Evolutionary conservation across 2,329 filamentous ascomycete species (phyloP).

Genomic region (Hypoxylon sp.): DNA sequence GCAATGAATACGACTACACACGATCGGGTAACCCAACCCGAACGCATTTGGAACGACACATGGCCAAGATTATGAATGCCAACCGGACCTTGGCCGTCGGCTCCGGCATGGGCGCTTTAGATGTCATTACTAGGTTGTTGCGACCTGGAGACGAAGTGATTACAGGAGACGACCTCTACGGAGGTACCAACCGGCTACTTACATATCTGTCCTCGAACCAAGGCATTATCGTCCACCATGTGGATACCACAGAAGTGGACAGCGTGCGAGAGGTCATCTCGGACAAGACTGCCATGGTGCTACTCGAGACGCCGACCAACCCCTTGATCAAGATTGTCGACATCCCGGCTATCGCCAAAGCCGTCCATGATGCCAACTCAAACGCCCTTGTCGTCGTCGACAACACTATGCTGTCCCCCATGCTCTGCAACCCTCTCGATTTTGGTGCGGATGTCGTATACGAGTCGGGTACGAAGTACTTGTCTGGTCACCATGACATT

Average conservation of each 20-base stretch:
- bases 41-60: constrained; percentile 93
- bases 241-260: constrained; percentile 87
- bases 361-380: constrained; percentile 81
- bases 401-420: constrained; percentile 98
- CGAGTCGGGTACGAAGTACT: constrained; percentile 97
- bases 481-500: constrained; percentile 97
- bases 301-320: constrained; percentile 97
- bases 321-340: constrained; percentile 98
- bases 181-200: constrained; percentile 91
- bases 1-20: constrained; percentile 97
- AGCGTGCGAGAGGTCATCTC: constrained; percentile 76
- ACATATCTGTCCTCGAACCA: constrained; percentile 91
- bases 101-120: constrained; percentile 96
- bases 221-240: constrained; percentile 93
- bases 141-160: constrained; percentile 96
- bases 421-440: constrained; percentile 93
- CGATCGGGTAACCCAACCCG: constrained; percentile 96
- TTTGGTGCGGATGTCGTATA: constrained; percentile 96
- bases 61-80: constrained; percentile 99
- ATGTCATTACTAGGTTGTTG: constrained; percentile 92
- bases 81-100: constrained; percentile 90
- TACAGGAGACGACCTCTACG: constrained; percentile 96
- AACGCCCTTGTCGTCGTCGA: constrained; percentile 90
- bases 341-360: constrained; percentile 80
- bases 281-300: constrained; percentile 90